Evolutionary conservation across 345 rosid species (phyloP).

Genomic region (Gynandropsis gynandra): DNA sequence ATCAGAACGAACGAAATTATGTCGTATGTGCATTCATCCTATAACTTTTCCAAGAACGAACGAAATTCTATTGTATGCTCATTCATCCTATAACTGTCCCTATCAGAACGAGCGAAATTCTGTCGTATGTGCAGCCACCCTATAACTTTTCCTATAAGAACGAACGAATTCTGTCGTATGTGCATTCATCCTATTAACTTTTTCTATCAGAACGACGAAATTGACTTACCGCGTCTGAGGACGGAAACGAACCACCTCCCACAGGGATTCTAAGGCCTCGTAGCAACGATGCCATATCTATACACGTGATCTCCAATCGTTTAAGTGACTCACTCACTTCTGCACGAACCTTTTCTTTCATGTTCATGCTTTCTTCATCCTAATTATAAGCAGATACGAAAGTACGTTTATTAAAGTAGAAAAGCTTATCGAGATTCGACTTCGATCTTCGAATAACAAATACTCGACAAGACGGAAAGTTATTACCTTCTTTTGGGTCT

Average conservation of each 20-base stretch:
- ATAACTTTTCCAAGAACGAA: too few relatives aligned
- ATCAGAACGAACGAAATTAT: too few relatives aligned
- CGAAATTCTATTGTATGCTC: too few relatives aligned
- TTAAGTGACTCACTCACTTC: slow-evolving; percentile 56
- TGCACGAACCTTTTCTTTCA: slow-evolving; percentile 58
- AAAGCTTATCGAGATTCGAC: too few relatives aligned
- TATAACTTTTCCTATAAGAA: too few relatives aligned
- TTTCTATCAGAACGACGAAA: too few relatives aligned
- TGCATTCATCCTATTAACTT: too few relatives aligned
- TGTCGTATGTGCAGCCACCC: too few relatives aligned
- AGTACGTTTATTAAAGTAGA: not conserved
- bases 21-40: too few relatives aligned
- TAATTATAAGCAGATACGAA: slow-evolving; percentile 21
- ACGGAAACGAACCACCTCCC: slow-evolving; percentile 46
- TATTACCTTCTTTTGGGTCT: slow-evolving; percentile 70
- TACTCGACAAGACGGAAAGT: not conserved
- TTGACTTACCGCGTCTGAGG: slow-evolving; percentile 48
- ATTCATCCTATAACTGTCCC: too few relatives aligned
- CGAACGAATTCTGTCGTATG: too few relatives aligned
- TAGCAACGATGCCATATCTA: slow-evolving; percentile 69
- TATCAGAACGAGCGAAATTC: too few relatives aligned
- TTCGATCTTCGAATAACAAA: not conserved
- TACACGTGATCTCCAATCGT: slow-evolving; percentile 47
- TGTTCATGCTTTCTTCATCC: slow-evolving; percentile 72
- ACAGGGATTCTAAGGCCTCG: slow-evolving; percentile 64